Percentiles rank a stretch among this genome's conserved stretches.
Evolutionary conservation across 2,329 filamentous ascomycete genomes (phyloP).

Genomic region (Drechslerella dactyloides): DNA sequence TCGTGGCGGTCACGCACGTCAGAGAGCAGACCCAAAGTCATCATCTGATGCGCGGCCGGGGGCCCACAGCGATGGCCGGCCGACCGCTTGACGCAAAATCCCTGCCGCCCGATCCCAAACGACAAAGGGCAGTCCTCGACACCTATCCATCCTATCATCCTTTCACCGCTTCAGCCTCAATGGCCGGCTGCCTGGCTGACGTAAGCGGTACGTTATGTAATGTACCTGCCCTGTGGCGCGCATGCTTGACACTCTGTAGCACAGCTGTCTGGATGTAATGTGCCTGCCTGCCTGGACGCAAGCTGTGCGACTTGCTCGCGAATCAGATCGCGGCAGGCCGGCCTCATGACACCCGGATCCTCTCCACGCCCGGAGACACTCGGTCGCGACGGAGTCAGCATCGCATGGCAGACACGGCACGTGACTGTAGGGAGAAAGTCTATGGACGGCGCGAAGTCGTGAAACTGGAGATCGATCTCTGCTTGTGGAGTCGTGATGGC

Average conservation of each 20-base stretch:
- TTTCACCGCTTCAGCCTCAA: conserved; percentile 1
- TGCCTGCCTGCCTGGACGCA: background rate
- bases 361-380: background rate
- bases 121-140: background rate
- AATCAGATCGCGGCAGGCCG: background rate
- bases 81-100: conserved; percentile 3
- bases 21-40: no score
- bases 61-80: conserved; percentile 4
- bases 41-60: conserved; percentile 10
- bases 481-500: no score
- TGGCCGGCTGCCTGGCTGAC: background rate
- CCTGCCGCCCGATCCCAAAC: background rate
- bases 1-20: conserved; percentile 16
- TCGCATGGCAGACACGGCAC: background rate
- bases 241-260: background rate
- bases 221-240: background rate
- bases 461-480: no score
- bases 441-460: no score
- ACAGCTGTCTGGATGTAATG: no score
- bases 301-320: conserved; percentile 8
- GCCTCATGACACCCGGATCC: background rate
- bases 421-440: no score
- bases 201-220: conserved; percentile 3
- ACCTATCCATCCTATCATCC: no score
- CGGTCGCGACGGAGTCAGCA: background rate